phyloP scores from a whole-genome alignment of 2,329 filamentous ascomycete genomes.

The Dendryphion nanum region DNA sequence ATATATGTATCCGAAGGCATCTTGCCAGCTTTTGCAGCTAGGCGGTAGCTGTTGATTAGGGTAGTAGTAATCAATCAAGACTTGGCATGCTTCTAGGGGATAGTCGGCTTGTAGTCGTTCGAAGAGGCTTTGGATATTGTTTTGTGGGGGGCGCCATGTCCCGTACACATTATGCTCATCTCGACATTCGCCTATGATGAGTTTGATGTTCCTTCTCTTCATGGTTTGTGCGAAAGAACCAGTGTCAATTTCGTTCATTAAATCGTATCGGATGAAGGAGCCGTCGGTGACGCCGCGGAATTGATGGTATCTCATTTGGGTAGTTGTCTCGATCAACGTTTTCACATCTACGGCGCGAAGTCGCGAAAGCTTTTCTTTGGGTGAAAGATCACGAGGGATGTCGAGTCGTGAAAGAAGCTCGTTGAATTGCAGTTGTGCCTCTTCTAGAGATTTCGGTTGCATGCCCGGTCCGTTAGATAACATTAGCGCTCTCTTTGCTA shows the following conservation, averaged over 20 bases:
- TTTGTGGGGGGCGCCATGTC: constrained; percentile 48
- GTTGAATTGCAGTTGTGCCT: constrained; percentile 53
- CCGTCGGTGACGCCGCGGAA: constrained; percentile 55
- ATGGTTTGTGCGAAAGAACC: constrained; percentile 50
- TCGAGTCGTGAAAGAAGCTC: constrained; percentile 47
- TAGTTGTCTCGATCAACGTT: constrained; percentile 44
- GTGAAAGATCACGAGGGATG: constrained; percentile 42
- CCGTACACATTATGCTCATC: constrained; percentile 56
- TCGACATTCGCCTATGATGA: constrained; percentile 55
- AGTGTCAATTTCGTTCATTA: constrained; percentile 49
- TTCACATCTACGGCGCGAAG: constrained; percentile 43
- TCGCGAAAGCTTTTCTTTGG: constrained; percentile 45
- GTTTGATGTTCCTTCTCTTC: constrained; percentile 44
- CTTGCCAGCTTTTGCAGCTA: constrained; percentile 46
- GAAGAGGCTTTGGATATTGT: constrained; percentile 44
- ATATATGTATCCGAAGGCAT: constrained; percentile 56
- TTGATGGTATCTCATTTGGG: constrained; percentile 49
- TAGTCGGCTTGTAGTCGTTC: constrained; percentile 54
- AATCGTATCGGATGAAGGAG: constrained; percentile 44
- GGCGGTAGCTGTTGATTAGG: constrained; percentile 40
- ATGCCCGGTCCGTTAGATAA: constrained; percentile 54
- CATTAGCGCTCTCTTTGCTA: constrained; percentile 55
- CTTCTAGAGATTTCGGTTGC: constrained; percentile 49
- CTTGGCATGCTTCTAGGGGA: constrained; percentile 43
- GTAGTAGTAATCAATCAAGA: constrained; percentile 47